These are phyloP conservation scores for Fusarium anguioides DNA, from an alignment of 2,329 filamentous ascomycete species.

Conservation along the genomic window DNA sequence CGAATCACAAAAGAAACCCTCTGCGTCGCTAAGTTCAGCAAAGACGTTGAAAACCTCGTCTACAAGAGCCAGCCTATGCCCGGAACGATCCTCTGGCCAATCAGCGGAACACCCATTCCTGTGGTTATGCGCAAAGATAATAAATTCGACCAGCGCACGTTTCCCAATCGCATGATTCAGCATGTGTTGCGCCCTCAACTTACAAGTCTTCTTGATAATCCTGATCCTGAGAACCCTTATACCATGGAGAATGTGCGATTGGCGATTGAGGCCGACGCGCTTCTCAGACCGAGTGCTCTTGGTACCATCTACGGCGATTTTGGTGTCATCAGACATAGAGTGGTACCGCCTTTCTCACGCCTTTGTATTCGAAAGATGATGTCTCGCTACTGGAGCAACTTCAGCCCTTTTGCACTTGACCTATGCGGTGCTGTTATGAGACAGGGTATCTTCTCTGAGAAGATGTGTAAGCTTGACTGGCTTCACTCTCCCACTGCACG, in stretches of 20 bases:
- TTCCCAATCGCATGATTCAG: constrained; percentile 69
- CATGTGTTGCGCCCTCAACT: constrained; percentile 57
- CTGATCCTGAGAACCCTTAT: constrained; percentile 39
- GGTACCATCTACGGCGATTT: constrained; percentile 36
- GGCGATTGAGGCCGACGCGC: constrained; percentile 57
- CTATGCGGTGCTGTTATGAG: constrained; percentile 73
- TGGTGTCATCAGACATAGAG: neutral
- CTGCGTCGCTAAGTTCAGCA: constrained; percentile 66
- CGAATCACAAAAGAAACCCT: constrained; percentile 66
- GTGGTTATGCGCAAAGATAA: neutral
- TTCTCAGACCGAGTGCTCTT: constrained; percentile 50
- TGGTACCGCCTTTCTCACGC: constrained; percentile 44
- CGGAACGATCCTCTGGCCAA: constrained; percentile 71
- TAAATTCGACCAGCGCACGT: constrained; percentile 52
- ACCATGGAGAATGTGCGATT: constrained; percentile 64
- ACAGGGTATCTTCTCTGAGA: constrained; percentile 74
- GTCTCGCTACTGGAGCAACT: constrained; percentile 76
- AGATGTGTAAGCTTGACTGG: constrained; percentile 84
- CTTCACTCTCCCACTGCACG: constrained; percentile 74
- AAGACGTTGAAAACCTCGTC: constrained; percentile 62
- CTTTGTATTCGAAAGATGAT: constrained; percentile 73
- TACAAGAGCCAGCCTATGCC: constrained; percentile 66
- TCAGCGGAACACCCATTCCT: constrained; percentile 59
- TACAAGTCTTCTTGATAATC: constrained; percentile 51
- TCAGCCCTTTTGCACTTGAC: constrained; percentile 72